These are phyloP conservation scores for Monilinia fructicola DNA, from an alignment of 2,329 filamentous ascomycete species.

Conservation along the genomic window DNA sequence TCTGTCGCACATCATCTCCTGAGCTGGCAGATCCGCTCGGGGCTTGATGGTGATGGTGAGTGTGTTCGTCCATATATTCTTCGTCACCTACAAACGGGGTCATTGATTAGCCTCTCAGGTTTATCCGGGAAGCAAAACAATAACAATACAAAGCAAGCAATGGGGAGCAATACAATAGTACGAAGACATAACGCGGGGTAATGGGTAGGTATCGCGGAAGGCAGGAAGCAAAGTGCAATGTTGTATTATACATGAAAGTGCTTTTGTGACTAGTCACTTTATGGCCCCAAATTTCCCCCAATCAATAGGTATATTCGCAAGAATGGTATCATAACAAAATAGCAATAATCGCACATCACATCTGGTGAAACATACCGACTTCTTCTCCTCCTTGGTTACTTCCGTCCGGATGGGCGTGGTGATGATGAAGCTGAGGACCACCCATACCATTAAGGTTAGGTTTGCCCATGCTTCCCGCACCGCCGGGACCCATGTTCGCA, in stretches of 20 bases:
- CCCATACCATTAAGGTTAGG: constrained; percentile 67
- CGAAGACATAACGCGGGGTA: constrained; percentile 37
- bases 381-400: constrained; percentile 68
- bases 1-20: constrained; percentile 66
- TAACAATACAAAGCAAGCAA: constrained; percentile 27
- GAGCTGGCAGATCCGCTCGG: constrained; percentile 53
- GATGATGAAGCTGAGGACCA: constrained; percentile 63
- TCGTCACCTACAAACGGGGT: constrained; percentile 53
- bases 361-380: constrained; percentile 94
- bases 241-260: constrained; percentile 42
- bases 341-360: constrained; percentile 52
- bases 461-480: constrained; percentile 60
- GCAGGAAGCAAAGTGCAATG: constrained; percentile 39
- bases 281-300: constrained; percentile 27
- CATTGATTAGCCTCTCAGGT: constrained; percentile 39
- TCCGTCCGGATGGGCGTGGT: constrained; percentile 69
- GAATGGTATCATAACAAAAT: constrained; percentile 40
- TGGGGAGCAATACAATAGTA: constrained; percentile 34
- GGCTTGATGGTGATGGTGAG: constrained; percentile 65
- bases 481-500: constrained; percentile 60
- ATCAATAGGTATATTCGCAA: constrained; percentile 35
- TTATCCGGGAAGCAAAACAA: constrained; percentile 36
- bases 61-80: constrained; percentile 62
- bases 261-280: constrained; percentile 33
- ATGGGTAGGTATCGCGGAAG: constrained; percentile 35